Conservation (phyloP, 805 yeast genomes). For the Lachancea waltii region DNA sequence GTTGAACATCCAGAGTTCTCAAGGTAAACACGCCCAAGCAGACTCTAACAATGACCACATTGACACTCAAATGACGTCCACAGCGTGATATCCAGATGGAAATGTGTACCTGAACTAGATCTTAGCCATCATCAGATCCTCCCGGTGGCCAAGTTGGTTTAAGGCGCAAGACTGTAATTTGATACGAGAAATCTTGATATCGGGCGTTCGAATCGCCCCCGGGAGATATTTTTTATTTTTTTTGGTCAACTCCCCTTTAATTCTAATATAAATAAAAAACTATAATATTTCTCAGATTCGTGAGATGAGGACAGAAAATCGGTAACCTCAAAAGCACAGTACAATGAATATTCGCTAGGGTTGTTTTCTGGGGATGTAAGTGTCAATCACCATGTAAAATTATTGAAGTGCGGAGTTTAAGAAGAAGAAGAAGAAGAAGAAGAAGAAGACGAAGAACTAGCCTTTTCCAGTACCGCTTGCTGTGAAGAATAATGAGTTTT, state of each 20-base stretch:
- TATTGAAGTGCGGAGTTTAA: too few relatives aligned
- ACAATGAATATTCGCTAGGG: background rate
- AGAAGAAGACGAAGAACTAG: background rate
- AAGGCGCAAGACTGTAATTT: slow-evolving; percentile 37
- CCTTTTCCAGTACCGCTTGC: background rate
- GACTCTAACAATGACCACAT: background rate
- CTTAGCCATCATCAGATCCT: slow-evolving; percentile 10
- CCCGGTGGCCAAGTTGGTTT: slow-evolving; percentile 38
- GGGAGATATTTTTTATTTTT: slow-evolving; percentile 26
- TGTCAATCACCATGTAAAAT: too few relatives aligned
- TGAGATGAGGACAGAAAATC: too few relatives aligned
- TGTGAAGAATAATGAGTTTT: too few relatives aligned
- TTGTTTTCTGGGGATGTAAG: too few relatives aligned
- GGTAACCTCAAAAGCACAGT: background rate
- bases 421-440: background rate
- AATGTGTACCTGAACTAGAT: too few relatives aligned
- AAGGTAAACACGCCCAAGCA: too few relatives aligned
- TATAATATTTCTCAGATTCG: too few relatives aligned
- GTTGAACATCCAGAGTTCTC: slow-evolving; percentile 14
- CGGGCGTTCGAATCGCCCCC: slow-evolving; percentile 38
- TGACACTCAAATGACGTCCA: too few relatives aligned
- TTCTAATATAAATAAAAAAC: too few relatives aligned
- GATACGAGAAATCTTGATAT: slow-evolving; percentile 31
- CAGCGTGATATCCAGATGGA: too few relatives aligned
- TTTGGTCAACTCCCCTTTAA: background rate